phyloP scores from a whole-genome alignment of 1,284 basidiomycete species.

The Ganoderma leucocontextum region DNA sequence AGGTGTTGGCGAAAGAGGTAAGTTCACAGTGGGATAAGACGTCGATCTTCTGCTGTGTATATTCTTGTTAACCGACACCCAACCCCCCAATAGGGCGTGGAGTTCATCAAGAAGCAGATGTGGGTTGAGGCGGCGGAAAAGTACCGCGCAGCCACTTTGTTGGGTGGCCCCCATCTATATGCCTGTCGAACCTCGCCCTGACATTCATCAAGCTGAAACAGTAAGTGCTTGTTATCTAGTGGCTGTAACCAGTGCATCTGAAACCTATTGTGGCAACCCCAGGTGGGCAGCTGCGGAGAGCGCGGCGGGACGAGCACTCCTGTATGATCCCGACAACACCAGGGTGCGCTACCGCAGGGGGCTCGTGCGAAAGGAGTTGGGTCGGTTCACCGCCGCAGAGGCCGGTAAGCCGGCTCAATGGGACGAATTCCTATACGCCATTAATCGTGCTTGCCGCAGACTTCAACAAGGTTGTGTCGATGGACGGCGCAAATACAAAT shows the following conservation, averaged over 20 bases:
- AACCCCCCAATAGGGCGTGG: slow-evolving; percentile 35
- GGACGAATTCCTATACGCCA: slow-evolving; percentile 47
- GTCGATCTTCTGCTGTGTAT: neutral
- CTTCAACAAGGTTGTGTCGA: neutral
- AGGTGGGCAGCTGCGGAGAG: slow-evolving; percentile 49
- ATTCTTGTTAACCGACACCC: neutral
- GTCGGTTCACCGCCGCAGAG: slow-evolving; percentile 46
- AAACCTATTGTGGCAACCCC: neutral
- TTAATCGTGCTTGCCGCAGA: neutral
- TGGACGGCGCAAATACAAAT: neutral
- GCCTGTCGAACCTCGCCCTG: slow-evolving; percentile 51
- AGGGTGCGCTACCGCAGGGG: slow-evolving; percentile 55
- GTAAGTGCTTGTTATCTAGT: slow-evolving; percentile 21
- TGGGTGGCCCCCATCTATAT: slow-evolving; percentile 39
- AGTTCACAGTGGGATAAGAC: neutral
- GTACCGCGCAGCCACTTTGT: slow-evolving; percentile 36
- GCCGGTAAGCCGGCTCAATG: slow-evolving; percentile 45
- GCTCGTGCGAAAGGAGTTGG: slow-evolving; percentile 49
- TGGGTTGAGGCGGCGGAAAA: slow-evolving; percentile 35
- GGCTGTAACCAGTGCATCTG: neutral
- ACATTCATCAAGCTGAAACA: slow-evolving; percentile 50
- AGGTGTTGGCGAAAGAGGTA: slow-evolving; percentile 6
- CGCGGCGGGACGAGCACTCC: slow-evolving; percentile 50
- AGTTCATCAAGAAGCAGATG: slow-evolving; percentile 32
- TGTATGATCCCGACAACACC: slow-evolving; percentile 49